Percentiles rank a stretch among this genome's conserved stretches.
Evolutionary conservation across 2,329 filamentous ascomycete species (phyloP).

Genomic region (Trichoderma sp.): DNA sequence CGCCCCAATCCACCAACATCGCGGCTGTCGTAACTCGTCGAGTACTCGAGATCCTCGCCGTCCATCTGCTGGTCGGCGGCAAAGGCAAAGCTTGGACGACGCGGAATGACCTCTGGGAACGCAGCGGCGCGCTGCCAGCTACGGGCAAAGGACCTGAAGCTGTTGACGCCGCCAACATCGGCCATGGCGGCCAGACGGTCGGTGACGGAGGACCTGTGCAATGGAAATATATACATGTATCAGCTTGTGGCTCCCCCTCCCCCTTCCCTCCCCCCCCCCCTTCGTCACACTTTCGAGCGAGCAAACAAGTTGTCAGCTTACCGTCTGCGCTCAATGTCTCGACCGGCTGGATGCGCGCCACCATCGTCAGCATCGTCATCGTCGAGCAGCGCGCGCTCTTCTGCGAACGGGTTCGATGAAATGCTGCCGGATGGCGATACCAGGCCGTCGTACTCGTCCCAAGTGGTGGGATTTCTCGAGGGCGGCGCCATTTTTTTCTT

Average conservation of each 20-base stretch:
- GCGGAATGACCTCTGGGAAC: slow-evolving; percentile 83
- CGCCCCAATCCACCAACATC: slow-evolving; percentile 45
- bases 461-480: slow-evolving; percentile 40
- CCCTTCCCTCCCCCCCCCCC: too few relatives aligned
- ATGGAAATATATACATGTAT: neutral
- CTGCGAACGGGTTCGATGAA: slow-evolving; percentile 42
- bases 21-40: slow-evolving; percentile 40
- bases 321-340: slow-evolving; percentile 30
- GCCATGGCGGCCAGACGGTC: slow-evolving; percentile 55
- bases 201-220: slow-evolving; percentile 54
- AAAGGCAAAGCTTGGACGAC: slow-evolving; percentile 69
- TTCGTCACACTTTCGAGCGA: neutral
- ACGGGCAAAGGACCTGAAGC: slow-evolving; percentile 86
- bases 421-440: slow-evolving; percentile 42
- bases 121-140: slow-evolving; percentile 89
- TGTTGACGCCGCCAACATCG: slow-evolving; percentile 87
- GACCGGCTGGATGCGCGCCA: slow-evolving; percentile 17
- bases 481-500: slow-evolving; percentile 33
- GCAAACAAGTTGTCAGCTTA: slow-evolving; percentile 20
- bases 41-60: slow-evolving; percentile 39
- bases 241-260: too few relatives aligned
- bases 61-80: slow-evolving; percentile 48
- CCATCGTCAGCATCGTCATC: slow-evolving; percentile 13
- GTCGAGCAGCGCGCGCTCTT: slow-evolving; percentile 46
- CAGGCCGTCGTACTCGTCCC: slow-evolving; percentile 47